These are phyloP conservation scores for Malassezia arunalokei DNA, from an alignment of 1,284 basidiomycete genomes.

Conservation along the genomic window DNA sequence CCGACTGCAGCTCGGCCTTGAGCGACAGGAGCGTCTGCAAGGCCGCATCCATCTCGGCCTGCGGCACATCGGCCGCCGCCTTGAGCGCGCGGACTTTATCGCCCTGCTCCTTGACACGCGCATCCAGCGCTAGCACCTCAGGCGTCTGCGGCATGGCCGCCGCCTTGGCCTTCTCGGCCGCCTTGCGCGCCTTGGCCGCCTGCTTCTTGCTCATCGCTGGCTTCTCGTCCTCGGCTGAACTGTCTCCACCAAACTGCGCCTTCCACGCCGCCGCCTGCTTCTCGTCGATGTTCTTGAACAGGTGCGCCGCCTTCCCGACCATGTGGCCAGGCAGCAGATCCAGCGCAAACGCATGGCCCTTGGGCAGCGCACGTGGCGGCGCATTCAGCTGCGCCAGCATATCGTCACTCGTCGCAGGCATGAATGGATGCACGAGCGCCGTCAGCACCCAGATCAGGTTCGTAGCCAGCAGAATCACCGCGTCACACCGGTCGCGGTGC, in stretches of 20 bases:
- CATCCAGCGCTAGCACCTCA: conserved; percentile 27
- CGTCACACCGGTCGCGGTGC: conserved; percentile 71
- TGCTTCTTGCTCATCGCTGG: conserved; percentile 40
- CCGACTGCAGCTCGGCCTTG: conserved; percentile 11
- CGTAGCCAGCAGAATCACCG: conserved; percentile 72
- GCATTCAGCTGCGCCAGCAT: conserved; percentile 84
- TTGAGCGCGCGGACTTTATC: conserved; percentile 29
- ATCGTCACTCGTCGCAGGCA: conserved; percentile 74
- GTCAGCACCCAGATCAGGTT: conserved; percentile 89
- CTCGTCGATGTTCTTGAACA: conserved; percentile 90
- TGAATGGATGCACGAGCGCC: conserved; percentile 80
- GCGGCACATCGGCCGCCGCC: conserved; percentile 6
- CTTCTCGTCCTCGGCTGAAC: conserved; percentile 36
- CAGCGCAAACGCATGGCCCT: conserved; percentile 49
- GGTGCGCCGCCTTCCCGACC: conserved; percentile 71
- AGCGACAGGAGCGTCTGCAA: conserved; percentile 20
- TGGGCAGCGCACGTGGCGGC: conserved; percentile 60
- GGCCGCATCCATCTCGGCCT: conserved; percentile 14
- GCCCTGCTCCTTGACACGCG: conserved; percentile 25
- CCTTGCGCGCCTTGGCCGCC: conserved; percentile 39
- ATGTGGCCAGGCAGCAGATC: conserved; percentile 79
- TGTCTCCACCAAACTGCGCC: conserved; percentile 62
- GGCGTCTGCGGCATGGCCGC: conserved; percentile 20
- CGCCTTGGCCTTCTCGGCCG: conserved; percentile 29
- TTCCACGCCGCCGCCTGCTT: conserved; percentile 76